Evolutionary conservation across 2,329 filamentous ascomycete genomes (phyloP).

Genomic region (Verticillium alfalfae): DNA sequence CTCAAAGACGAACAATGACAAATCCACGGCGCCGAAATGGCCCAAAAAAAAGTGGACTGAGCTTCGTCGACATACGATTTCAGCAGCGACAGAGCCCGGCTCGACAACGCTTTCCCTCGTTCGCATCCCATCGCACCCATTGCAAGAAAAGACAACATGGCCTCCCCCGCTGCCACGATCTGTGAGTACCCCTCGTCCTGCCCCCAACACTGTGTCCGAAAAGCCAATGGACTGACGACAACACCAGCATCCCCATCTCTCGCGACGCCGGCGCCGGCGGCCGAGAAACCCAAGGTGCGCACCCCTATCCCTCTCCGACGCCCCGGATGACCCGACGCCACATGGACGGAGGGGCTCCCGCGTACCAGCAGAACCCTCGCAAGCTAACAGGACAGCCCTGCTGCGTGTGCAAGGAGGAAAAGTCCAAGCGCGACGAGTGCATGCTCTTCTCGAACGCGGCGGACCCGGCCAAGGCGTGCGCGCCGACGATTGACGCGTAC

Average conservation of each 20-base stretch:
- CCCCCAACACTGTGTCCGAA: background rate
- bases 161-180: constrained; percentile 19
- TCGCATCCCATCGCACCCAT: background rate
- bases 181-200: constrained; percentile 14
- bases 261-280: constrained; percentile 19
- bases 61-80: background rate
- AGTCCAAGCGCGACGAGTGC: constrained; percentile 88
- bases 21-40: constrained; percentile 5
- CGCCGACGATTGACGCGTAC: constrained; percentile 78
- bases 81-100: background rate
- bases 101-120: background rate
- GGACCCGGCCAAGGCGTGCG: constrained; percentile 80
- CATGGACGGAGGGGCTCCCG: no score
- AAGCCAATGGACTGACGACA: background rate
- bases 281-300: constrained; percentile 37
- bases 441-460: constrained; percentile 92
- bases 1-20: constrained; percentile 11
- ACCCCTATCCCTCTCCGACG: background rate
- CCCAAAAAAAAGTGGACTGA: constrained; percentile 7
- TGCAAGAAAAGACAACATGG: constrained; percentile 15
- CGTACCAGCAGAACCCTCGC: background rate
- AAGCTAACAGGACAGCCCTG: constrained; percentile 60
- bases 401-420: constrained; percentile 97
- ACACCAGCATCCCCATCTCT: constrained; percentile 13
- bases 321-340: no score